phyloP scores from a whole-genome alignment of 306 rosid genomes.

The Sphenostylis stenocarpa region DNA sequence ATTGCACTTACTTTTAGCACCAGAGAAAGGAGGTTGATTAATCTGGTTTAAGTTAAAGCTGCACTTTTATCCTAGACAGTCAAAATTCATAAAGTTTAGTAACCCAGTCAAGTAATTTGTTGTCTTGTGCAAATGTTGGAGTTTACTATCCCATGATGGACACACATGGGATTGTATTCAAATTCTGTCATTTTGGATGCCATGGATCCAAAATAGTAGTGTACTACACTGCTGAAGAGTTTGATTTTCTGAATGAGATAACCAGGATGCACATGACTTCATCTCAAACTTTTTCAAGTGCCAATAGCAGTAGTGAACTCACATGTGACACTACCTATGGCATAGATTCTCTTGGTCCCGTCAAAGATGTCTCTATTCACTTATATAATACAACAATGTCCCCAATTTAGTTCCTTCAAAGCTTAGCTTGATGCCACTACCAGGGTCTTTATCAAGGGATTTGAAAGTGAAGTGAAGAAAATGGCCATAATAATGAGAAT shows the following conservation, averaged over 20 bases:
- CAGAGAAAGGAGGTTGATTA: not conserved
- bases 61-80: not conserved
- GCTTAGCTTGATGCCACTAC: slow-evolving; percentile 33
- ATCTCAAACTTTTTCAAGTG: not conserved
- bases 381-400: not conserved
- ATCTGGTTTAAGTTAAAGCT: not conserved
- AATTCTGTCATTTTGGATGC: not conserved
- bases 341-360: not conserved
- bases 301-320: slow-evolving; percentile 23
- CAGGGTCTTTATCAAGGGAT: not conserved
- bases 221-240: not conserved
- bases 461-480: slow-evolving; percentile 2
- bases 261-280: not conserved
- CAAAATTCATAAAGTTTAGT: not conserved
- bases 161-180: not conserved
- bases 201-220: not conserved
- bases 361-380: not conserved
- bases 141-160: not conserved
- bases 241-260: not conserved
- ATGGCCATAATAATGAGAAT: not conserved
- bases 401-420: not conserved
- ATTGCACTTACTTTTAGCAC: not conserved
- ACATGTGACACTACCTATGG: slow-evolving; percentile 11
- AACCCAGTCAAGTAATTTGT: not conserved
- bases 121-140: not conserved